Conservation (phyloP, 2,329 filamentous ascomycete species). For the Fusarium virguliforme region DNA sequence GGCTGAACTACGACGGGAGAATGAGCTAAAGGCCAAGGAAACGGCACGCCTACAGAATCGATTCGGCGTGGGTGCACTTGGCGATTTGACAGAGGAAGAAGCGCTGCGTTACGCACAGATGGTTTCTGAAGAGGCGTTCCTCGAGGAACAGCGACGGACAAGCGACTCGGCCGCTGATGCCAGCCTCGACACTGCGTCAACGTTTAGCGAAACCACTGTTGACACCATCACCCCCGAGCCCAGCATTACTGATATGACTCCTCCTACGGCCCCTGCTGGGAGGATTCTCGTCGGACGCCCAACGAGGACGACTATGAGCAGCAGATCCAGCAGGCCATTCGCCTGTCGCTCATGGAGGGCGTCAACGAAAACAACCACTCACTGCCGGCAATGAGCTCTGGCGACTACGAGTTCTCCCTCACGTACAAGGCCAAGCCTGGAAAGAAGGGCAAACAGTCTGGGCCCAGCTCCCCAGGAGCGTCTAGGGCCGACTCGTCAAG, state of each 20-base stretch:
- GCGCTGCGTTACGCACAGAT: constrained; percentile 76
- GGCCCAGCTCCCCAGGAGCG: constrained; percentile 56
- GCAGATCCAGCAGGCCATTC: constrained; percentile 75
- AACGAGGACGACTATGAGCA: constrained; percentile 71
- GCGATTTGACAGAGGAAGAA: constrained; percentile 77
- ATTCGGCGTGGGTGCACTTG: constrained; percentile 84
- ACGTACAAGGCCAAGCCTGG: constrained; percentile 62
- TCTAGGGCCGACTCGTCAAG: constrained; percentile 52
- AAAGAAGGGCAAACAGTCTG: constrained; percentile 60
- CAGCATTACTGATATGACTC: constrained; percentile 63
- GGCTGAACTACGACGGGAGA: constrained; percentile 83
- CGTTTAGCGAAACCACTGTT: constrained; percentile 58
- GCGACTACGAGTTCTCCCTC: constrained; percentile 68
- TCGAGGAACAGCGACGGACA: constrained; percentile 70
- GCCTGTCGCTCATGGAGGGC: constrained; percentile 72
- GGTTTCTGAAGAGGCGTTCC: constrained; percentile 74
- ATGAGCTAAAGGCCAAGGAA: constrained; percentile 77
- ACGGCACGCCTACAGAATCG: constrained; percentile 80
- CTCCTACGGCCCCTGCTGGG: constrained; percentile 41
- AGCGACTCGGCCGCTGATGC: constrained; percentile 68
- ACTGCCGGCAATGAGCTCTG: constrained; percentile 62
- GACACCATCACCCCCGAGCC: constrained; percentile 71
- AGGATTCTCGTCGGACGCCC: constrained; percentile 19
- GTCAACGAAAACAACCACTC: constrained; percentile 65
- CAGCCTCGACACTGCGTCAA: constrained; percentile 62